Conservation (phyloP, 345 rosid genomes). For the Eucalyptus pauciflora region DNA sequence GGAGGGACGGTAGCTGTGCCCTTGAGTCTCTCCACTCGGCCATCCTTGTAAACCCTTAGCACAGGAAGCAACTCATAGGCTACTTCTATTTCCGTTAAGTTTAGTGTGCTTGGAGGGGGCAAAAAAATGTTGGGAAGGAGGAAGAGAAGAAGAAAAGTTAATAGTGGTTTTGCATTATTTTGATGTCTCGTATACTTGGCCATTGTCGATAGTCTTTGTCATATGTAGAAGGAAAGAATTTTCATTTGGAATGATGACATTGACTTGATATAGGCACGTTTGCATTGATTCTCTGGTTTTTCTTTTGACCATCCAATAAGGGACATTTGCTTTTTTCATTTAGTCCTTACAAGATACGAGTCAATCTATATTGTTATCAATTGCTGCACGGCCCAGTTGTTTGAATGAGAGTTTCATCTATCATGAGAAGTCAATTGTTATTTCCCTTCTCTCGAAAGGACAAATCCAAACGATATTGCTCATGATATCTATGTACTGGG, state of each 20-base stretch:
- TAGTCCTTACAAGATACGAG: background rate
- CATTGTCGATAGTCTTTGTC: background rate
- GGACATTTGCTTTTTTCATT: background rate
- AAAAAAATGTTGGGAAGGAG: background rate
- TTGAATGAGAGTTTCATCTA: too few relatives aligned
- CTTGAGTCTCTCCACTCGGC: too few relatives aligned
- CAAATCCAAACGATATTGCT: background rate
- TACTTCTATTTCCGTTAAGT: background rate
- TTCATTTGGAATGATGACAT: background rate
- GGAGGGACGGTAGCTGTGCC: too few relatives aligned
- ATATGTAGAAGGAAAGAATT: background rate
- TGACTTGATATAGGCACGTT: too few relatives aligned
- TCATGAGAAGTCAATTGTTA: background rate
- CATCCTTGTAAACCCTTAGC: constrained; percentile 8
- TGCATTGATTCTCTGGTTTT: background rate
- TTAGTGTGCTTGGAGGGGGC: background rate
- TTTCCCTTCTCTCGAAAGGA: background rate
- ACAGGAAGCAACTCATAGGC: constrained; percentile 1
- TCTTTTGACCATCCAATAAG: background rate
- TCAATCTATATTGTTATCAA: background rate
- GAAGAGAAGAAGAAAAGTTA: background rate
- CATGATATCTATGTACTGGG: background rate
- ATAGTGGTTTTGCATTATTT: background rate
- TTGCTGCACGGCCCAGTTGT: too few relatives aligned
- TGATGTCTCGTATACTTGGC: background rate